These are phyloP conservation scores for Avena sativa DNA, from an alignment of 176 grass and related monocot genomes.

Conservation along the genomic window DNA sequence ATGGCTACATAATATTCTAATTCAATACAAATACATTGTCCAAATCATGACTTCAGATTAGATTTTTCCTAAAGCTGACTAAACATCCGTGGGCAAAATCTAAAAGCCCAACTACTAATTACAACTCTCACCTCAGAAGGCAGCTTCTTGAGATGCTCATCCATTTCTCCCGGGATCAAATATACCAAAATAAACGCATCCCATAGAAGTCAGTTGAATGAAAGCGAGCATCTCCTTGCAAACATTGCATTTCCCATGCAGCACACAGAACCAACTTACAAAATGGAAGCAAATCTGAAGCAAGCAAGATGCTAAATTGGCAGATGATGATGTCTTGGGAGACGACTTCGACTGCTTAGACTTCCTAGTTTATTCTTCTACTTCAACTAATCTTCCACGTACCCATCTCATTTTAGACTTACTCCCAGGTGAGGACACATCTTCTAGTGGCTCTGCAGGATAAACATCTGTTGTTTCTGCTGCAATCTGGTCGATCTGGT, in stretches of 20 bases:
- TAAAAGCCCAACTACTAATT: slow-evolving; percentile 39
- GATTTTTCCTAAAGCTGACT: slow-evolving; percentile 9
- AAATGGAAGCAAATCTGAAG: slow-evolving; percentile 25
- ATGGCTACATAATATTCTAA: neutral
- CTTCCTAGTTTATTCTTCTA: slow-evolving; percentile 28
- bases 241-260: neutral
- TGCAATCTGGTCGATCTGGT: neutral
- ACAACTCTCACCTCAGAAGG: slow-evolving; percentile 16
- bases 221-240: neutral
- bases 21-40: neutral
- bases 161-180: neutral
- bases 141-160: neutral
- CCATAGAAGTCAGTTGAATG: neutral
- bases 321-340: neutral
- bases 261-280: slow-evolving; percentile 5
- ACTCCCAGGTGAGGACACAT: slow-evolving; percentile 10
- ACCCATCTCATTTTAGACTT: slow-evolving; percentile 69
- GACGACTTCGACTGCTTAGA: neutral
- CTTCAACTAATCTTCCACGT: slow-evolving; percentile 60
- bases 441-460: neutral
- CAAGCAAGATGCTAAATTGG: slow-evolving; percentile 11
- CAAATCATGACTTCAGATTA: neutral
- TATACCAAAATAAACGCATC: neutral
- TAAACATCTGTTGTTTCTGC: slow-evolving; percentile 36
- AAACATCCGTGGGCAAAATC: neutral